Base-by-base conservation (phyloP, 179 eudicot genomes). In the Silene noctiflora region DNA sequence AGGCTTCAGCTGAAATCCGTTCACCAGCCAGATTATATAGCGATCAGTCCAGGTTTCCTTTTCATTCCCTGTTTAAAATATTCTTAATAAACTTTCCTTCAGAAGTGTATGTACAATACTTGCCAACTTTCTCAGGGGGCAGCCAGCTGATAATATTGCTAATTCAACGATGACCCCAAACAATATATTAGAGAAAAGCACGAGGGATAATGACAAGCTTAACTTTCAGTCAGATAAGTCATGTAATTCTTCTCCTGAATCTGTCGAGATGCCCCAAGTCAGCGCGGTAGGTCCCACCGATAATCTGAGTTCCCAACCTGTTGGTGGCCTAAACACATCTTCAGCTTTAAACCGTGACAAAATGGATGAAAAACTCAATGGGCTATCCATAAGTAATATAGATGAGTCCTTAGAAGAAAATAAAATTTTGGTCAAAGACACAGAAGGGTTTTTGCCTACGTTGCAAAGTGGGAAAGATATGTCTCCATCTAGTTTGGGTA, bases 1-100 rank as follows among this genome's bases (percentile, higher is more conserved):
- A 95, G 82, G 92, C 88, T 71, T 83, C 96, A 73, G 93, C 90
- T 83, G 91, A 83, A 84, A 84, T 93, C 77, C 81, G 64, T 53
- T 73, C 85, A 31, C 76, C 89, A 61, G 76, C 83, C 24, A 87
- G 85, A 77, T 86, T 80, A 71, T 77, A 75, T 81, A 53, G 72
- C 76, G 82, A 79, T 77, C 73, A 71, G 76, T 75, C 75, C 71
- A 81, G 93, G 97, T 85, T 77, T 71, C 73, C 33, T 16, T 74
- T 65, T 21, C 60, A 33, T 55, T 20, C 44, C 55, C 22, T 58
- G 14, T 48, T 25, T 35, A 3, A 53, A 25, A 62, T 11, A 10
- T 60, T 74, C 35, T n/a, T 21, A 66, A 42, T 46, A 17, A 67
- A 75, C 56, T 64, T 51, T 65, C n/a, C 59, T 48, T 77, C 19